Evolutionary conservation across 2,329 filamentous ascomycete species (phyloP).

Genomic region (Fusarium proliferatum): DNA sequence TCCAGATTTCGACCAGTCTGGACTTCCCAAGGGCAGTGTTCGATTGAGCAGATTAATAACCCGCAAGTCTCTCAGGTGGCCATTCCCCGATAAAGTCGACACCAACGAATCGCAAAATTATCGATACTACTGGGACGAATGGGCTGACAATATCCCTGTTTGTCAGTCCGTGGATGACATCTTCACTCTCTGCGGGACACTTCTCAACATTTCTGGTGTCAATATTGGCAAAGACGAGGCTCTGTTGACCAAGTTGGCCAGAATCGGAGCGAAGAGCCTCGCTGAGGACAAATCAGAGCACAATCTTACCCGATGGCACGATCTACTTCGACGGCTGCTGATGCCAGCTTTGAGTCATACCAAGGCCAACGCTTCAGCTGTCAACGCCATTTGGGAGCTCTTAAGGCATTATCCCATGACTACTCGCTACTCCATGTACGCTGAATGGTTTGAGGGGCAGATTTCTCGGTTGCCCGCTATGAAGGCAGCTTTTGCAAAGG

Average conservation of each 20-base stretch:
- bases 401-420: slow-evolving; percentile 81
- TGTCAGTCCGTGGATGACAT: slow-evolving; percentile 93
- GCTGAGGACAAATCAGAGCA: slow-evolving; percentile 73
- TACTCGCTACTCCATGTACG: slow-evolving; percentile 87
- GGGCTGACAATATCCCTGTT: slow-evolving; percentile 91
- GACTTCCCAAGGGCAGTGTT: slow-evolving; percentile 75
- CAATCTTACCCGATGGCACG: slow-evolving; percentile 84
- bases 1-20: slow-evolving; percentile 69
- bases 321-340: slow-evolving; percentile 84
- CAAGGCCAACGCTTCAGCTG: slow-evolving; percentile 83
- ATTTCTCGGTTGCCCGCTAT: slow-evolving; percentile 82
- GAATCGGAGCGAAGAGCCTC: slow-evolving; percentile 83
- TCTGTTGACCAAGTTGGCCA: slow-evolving; percentile 83
- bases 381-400: slow-evolving; percentile 88
- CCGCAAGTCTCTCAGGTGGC: slow-evolving; percentile 83
- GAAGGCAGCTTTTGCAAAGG: slow-evolving; percentile 79
- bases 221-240: slow-evolving; percentile 87
- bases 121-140: slow-evolving; percentile 97
- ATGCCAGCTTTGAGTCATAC: slow-evolving; percentile 89
- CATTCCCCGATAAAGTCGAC: slow-evolving; percentile 81
- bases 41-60: slow-evolving; percentile 68
- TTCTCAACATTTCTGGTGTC: slow-evolving; percentile 87
- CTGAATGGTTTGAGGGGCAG: slow-evolving; percentile 88
- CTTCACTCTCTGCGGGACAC: slow-evolving; percentile 84
- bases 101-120: slow-evolving; percentile 82